Percentiles rank a stretch among this genome's conserved stretches.
These are phyloP conservation scores for Solanum appendiculatum DNA, from an alignment of 257 asterid species.

Conservation along the genomic window DNA sequence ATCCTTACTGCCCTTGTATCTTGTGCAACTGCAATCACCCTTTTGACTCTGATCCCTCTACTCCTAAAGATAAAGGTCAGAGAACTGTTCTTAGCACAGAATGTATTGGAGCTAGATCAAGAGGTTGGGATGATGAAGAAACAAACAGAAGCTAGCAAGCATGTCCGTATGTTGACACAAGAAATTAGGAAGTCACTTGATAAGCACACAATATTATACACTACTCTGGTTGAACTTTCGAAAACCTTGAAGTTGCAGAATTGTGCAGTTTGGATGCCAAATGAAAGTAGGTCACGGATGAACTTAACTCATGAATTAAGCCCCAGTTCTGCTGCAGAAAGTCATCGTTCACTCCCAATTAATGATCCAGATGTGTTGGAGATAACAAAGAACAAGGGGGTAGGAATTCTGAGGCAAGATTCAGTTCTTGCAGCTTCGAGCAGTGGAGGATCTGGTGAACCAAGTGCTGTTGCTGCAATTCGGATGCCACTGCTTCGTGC, in stretches of 20 bases:
- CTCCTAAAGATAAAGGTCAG: slow-evolving; percentile 34
- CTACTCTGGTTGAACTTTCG: slow-evolving; percentile 38
- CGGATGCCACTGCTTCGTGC: slow-evolving; percentile 32
- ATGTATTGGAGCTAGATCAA: slow-evolving; percentile 37
- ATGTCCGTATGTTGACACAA: slow-evolving; percentile 34
- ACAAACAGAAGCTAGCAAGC: slow-evolving; percentile 36
- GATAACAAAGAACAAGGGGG: slow-evolving; percentile 29
- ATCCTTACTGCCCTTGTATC: slow-evolving; percentile 36
- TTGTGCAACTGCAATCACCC: slow-evolving; percentile 43
- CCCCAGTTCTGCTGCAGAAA: slow-evolving; percentile 12
- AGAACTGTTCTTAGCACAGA: slow-evolving; percentile 30
- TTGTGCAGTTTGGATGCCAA: slow-evolving; percentile 50
- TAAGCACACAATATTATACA: slow-evolving; percentile 31
- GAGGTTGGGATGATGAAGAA: slow-evolving; percentile 41
- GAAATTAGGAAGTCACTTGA: slow-evolving; percentile 39
- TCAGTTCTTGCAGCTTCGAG: slow-evolving; percentile 30
- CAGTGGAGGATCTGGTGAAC: slow-evolving; percentile 21
- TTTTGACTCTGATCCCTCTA: slow-evolving; percentile 27
- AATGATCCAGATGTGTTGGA: slow-evolving; percentile 32
- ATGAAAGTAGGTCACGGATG: slow-evolving; percentile 23
- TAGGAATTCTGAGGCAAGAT: slow-evolving; percentile 22
- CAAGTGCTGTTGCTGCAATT: slow-evolving; percentile 30
- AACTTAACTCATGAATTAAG: slow-evolving; percentile 34
- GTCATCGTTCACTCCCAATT: slow-evolving; percentile 10
- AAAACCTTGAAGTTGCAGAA: slow-evolving; percentile 34